A percentile compares a stretch with the other conserved stretches of the same genome.
Conservation (phyloP, 129 eudicot species). For the Solidago caesia region DNA sequence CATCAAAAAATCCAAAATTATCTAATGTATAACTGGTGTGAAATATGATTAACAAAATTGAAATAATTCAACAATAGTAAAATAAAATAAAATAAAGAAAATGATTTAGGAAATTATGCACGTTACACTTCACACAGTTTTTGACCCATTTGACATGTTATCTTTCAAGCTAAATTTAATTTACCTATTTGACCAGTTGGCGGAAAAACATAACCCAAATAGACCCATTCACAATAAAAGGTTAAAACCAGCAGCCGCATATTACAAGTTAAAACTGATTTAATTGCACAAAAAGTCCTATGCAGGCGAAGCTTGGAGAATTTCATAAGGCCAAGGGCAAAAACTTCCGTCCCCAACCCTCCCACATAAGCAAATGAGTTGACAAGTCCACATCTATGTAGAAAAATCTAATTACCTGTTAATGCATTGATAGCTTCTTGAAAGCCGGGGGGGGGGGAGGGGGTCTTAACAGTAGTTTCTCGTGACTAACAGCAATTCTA, state of each 20-base stretch:
- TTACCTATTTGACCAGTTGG: neutral
- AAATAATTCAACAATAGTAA: no score
- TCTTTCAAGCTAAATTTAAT: neutral
- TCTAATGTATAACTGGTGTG: no score
- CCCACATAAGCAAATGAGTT: neutral
- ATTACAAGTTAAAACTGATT: no score
- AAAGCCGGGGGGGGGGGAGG: slow-evolving; percentile 72
- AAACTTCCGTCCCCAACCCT: no score
- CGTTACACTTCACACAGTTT: neutral
- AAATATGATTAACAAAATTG: no score
- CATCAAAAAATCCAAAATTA: no score
- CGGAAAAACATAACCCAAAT: neutral
- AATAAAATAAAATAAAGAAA: no score
- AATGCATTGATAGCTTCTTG: slow-evolving; percentile 78
- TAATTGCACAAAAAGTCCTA: no score
- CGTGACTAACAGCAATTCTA: slow-evolving; percentile 66
- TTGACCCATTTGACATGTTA: neutral
- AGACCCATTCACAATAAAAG: neutral
- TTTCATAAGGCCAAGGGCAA: no score
- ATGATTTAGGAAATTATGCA: neutral
- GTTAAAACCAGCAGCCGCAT: neutral
- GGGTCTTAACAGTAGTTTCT: slow-evolving; percentile 78
- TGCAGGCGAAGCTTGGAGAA: no score
- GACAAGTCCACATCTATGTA: neutral
- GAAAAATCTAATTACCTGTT: slow-evolving; percentile 43